Evolutionary conservation across 1,284 basidiomycete genomes (phyloP).

Genomic region (Bjerkandera adusta): DNA sequence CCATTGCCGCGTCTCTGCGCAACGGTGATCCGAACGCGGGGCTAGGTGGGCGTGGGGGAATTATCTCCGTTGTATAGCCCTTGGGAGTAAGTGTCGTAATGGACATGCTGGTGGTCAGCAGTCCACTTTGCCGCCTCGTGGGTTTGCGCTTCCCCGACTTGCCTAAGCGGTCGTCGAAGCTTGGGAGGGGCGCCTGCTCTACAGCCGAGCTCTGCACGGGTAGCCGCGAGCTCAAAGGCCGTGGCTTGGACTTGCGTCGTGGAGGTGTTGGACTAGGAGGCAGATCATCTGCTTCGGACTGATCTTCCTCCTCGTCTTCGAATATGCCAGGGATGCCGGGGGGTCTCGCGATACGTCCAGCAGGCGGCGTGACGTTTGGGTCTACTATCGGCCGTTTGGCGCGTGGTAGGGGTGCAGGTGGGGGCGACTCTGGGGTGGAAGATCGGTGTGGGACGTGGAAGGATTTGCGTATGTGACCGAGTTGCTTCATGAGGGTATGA

Average conservation of each 20-base stretch:
- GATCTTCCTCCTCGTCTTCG: slow-evolving; percentile 66
- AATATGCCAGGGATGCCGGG: slow-evolving; percentile 65
- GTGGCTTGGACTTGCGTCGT: slow-evolving; percentile 28
- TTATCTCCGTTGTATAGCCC: slow-evolving; percentile 31
- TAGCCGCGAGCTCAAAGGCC: slow-evolving; percentile 31
- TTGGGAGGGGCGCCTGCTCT: slow-evolving; percentile 24
- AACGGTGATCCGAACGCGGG: slow-evolving; percentile 68
- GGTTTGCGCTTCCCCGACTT: slow-evolving; percentile 46
- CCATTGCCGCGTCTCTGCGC: slow-evolving; percentile 48
- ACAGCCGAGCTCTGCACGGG: slow-evolving; percentile 37
- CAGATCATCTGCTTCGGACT: not conserved
- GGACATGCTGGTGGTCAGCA: slow-evolving; percentile 40
- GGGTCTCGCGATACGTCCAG: slow-evolving; percentile 58
- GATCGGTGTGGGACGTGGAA: slow-evolving; percentile 41
- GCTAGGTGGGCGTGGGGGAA: slow-evolving; percentile 52
- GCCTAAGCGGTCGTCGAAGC: slow-evolving; percentile 30
- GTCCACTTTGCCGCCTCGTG: slow-evolving; percentile 63
- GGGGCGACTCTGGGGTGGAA: slow-evolving; percentile 37
- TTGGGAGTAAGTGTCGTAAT: slow-evolving; percentile 27
- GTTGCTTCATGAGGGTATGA: slow-evolving; percentile 60
- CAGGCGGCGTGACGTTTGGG: slow-evolving; percentile 45
- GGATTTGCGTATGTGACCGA: slow-evolving; percentile 61
- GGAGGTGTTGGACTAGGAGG: slow-evolving; percentile 33
- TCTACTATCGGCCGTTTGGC: slow-evolving; percentile 39
- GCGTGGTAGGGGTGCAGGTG: slow-evolving; percentile 45